A percentile compares a stretch with the other conserved stretches of the same genome.
These are phyloP conservation scores for Pestalotiopsis sp. DNA, from an alignment of 2,329 filamentous ascomycete species.

Conservation along the genomic window DNA sequence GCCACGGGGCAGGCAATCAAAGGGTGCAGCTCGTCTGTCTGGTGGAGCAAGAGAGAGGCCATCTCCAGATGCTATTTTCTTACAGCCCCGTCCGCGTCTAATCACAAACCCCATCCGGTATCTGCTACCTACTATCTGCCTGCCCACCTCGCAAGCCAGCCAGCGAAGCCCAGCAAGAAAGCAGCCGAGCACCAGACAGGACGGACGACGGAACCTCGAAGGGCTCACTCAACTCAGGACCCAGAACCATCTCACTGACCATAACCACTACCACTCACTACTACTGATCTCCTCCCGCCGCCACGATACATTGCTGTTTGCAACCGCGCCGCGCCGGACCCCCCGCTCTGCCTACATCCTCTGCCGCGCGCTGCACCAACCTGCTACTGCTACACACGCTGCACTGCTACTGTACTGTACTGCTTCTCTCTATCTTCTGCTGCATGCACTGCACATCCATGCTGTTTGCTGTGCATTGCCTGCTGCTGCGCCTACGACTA, in stretches of 20 bases:
- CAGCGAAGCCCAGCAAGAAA: neutral
- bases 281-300: neutral
- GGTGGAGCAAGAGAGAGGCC: neutral
- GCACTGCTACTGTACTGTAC: constrained; percentile 7
- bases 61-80: constrained; percentile 24
- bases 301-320: neutral
- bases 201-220: no score
- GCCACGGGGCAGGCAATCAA: constrained; percentile 19
- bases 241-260: no score
- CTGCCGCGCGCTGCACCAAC: no score
- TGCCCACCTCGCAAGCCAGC: neutral
- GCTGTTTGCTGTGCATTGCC: constrained; percentile 8
- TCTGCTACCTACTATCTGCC: neutral
- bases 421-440: neutral
- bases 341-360: neutral
- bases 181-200: neutral
- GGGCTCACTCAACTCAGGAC: no score
- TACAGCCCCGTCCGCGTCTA: constrained; percentile 20
- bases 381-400: neutral
- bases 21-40: neutral
- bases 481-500: neutral
- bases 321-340: neutral
- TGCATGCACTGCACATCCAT: constrained; percentile 1
- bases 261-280: neutral
- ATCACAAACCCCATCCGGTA: constrained; percentile 18